phyloP scores from a whole-genome alignment of 2,329 filamentous ascomycete genomes.

The Diplocarpon rosae region DNA sequence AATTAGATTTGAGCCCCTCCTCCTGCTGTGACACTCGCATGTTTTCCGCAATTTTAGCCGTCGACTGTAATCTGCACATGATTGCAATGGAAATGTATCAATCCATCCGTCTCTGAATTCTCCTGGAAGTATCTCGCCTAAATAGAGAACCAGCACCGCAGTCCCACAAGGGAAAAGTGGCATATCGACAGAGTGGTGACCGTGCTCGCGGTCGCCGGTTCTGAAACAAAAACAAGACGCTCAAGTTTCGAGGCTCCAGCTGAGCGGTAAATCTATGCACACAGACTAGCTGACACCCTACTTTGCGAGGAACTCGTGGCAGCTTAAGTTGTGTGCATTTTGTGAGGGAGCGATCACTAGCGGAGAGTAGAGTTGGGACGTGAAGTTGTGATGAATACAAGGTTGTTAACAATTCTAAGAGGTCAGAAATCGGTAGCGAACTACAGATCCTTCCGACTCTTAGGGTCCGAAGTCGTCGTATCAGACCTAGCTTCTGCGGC shows the following conservation, averaged over 20 bases:
- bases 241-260: slow-evolving; percentile 28
- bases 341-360: background rate
- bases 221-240: slow-evolving; percentile 29
- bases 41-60: no score
- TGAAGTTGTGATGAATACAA: background rate
- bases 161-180: slow-evolving; percentile 18
- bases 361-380: background rate
- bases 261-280: slow-evolving; percentile 59
- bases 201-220: slow-evolving; percentile 23
- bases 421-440: background rate
- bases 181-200: slow-evolving; percentile 22
- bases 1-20: background rate
- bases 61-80: no score
- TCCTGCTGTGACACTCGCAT: no score
- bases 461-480: slow-evolving; percentile 2
- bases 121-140: slow-evolving; percentile 13
- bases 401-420: background rate
- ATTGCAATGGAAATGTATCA: slow-evolving; percentile 19
- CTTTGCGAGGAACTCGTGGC: slow-evolving; percentile 62
- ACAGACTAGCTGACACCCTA: slow-evolving; percentile 94
- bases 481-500: background rate
- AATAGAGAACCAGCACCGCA: slow-evolving; percentile 18
- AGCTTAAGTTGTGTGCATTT: slow-evolving; percentile 88
- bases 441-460: slow-evolving; percentile 4
- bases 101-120: slow-evolving; percentile 18